Base-by-base conservation (phyloP, 2,329 filamentous ascomycete genomes). In the Knoxdaviesia capensis region DNA sequence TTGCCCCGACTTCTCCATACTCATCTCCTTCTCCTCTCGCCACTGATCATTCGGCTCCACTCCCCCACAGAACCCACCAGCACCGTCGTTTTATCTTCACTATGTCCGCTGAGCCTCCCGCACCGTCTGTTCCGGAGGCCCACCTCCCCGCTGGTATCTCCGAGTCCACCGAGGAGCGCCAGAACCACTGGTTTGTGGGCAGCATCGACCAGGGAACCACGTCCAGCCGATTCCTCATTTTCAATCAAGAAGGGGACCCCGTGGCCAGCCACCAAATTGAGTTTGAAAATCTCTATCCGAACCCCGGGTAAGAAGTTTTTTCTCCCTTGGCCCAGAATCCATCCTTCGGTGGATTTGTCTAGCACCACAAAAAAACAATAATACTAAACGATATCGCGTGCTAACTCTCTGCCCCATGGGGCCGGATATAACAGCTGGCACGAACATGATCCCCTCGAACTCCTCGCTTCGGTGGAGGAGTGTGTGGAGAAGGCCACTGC, bases 191-290 rank as follows among this genome's bases (percentile, higher is more conserved):
- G 20, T 93, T 83, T 53, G 78, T 93, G 46, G 86, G 85, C 46
- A 83, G 81, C 50, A 87, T 94, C 55, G 86, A 94, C 55, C 84
- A 92, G 54, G 86, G 86, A 45, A 94, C 86, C 8, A 94, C 86
- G 32, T 88, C 81, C 45, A 83, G 85, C 33, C 73, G 86, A 34
- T 94, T 94, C 60, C 71, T 94, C 51, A 87, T 94, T 54, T 94
- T 94, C 62, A 77, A 93, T 59, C 75, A 74, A 48, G 63, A 71
- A 36, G 85, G 86, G 43, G 75, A 80, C 45, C 81, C 82, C 4
- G 71, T 90, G 38, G 84, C 81, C 34, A 78, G 76, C 50, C 84
- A 93, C 56, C 86, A 93, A 60, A 76, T 87, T 49, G 84, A 92
- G 56, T 87, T 93, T 54, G 74, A 75, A 49, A 87, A 93, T 56